These are phyloP conservation scores for Aureobasidium musti DNA, from an alignment of 2,329 filamentous ascomycete genomes.

Conservation along the genomic window DNA sequence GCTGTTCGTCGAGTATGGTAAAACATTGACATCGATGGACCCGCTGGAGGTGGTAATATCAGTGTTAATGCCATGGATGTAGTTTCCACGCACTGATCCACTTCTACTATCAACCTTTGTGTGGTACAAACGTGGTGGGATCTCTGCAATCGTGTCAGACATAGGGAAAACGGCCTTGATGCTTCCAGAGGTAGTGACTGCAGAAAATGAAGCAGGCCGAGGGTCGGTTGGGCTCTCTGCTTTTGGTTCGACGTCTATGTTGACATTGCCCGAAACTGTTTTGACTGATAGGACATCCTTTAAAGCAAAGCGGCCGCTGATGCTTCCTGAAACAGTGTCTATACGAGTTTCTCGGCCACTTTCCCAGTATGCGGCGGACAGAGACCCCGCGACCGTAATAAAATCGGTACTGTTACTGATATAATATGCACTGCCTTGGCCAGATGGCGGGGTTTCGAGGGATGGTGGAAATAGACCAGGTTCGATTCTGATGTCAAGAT, in stretches of 20 bases:
- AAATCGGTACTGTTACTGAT: constrained; percentile 42
- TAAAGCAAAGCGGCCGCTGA: constrained; percentile 47
- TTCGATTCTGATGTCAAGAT: constrained; percentile 45
- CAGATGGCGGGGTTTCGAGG: background rate
- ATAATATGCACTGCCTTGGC: constrained; percentile 35
- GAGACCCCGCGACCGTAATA: constrained; percentile 41
- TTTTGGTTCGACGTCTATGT: constrained; percentile 45
- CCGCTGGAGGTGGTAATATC: constrained; percentile 44
- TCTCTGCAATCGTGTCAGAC: constrained; percentile 28
- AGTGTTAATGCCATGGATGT: constrained; percentile 47
- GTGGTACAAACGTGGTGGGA: constrained; percentile 48
- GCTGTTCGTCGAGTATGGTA: constrained; percentile 41
- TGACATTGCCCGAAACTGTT: constrained; percentile 47
- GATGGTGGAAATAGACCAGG: constrained; percentile 35
- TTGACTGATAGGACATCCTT: constrained; percentile 46
- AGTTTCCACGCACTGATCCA: constrained; percentile 44
- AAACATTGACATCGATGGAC: constrained; percentile 42
- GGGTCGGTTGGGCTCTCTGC: constrained; percentile 38
- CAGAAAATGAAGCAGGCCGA: constrained; percentile 43
- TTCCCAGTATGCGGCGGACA: constrained; percentile 39
- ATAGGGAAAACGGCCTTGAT: constrained; percentile 42
- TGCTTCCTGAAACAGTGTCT: constrained; percentile 45
- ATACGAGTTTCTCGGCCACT: constrained; percentile 45
- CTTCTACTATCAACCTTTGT: constrained; percentile 44
- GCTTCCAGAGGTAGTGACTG: constrained; percentile 43